Percentiles rank a stretch among this genome's conserved stretches.
phyloP scores from a whole-genome alignment of 2,329 filamentous ascomycete genomes.

The Claviceps quebecensis region DNA sequence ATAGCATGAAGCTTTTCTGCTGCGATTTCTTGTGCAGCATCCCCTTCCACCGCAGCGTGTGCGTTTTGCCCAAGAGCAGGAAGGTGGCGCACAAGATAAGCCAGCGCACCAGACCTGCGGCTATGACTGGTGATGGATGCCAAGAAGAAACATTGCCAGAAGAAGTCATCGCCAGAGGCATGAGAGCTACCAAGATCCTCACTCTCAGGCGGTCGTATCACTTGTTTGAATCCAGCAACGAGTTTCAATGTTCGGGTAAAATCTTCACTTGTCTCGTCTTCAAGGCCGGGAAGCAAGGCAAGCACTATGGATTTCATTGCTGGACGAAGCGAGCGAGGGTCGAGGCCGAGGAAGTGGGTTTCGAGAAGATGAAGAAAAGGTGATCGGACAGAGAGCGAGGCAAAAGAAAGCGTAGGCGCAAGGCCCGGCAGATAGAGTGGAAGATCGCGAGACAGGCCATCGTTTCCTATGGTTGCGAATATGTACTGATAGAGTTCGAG shows the following conservation, averaged over 20 bases:
- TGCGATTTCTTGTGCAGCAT: conserved; percentile 17
- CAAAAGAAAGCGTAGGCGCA: conserved; percentile 80
- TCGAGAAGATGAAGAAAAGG: conserved; percentile 77
- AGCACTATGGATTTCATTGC: conserved; percentile 84
- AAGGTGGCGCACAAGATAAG: conserved; percentile 67
- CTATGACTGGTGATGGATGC: conserved; percentile 82
- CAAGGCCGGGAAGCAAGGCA: conserved; percentile 76
- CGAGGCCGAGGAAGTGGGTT: conserved; percentile 59
- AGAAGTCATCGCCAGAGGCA: conserved; percentile 65
- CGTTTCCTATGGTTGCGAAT: conserved; percentile 71
- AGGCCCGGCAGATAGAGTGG: conserved; percentile 82
- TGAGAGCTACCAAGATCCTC: conserved; percentile 37
- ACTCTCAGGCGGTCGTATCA: conserved; percentile 42
- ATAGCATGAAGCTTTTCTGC: conserved; percentile 41
- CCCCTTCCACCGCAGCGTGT: conserved; percentile 4
- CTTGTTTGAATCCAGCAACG: conserved; percentile 61
- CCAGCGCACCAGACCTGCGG: conserved; percentile 71
- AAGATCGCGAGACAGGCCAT: conserved; percentile 69
- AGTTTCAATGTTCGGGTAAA: conserved; percentile 78
- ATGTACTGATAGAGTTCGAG: conserved; percentile 87
- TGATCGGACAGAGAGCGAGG: conserved; percentile 78
- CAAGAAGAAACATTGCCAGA: conserved; percentile 96
- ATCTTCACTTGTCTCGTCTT: conserved; percentile 94
- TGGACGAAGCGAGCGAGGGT: conserved; percentile 60
- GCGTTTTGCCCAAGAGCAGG: conserved; percentile 30